Percentiles rank a stretch among this genome's conserved stretches.
phyloP scores from a whole-genome alignment of 2,329 filamentous ascomycete genomes.

The Monosporascus sp. region DNA sequence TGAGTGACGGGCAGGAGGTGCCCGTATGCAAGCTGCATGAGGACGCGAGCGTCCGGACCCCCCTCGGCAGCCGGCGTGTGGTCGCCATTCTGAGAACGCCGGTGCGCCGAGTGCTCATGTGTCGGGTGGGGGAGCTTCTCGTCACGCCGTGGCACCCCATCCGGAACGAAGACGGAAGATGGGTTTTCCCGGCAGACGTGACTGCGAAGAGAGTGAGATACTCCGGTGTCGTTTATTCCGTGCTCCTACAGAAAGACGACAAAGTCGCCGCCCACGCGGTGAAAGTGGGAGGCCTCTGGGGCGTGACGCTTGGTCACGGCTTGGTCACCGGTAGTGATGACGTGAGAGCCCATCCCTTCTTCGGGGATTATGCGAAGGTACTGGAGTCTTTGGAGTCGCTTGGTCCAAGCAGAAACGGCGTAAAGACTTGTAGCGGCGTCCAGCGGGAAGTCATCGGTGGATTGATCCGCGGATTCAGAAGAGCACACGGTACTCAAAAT shows the following conservation, averaged over 20 bases:
- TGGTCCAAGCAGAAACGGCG: no score
- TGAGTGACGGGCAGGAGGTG: constrained; percentile 35
- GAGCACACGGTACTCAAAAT: no score
- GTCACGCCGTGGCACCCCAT: constrained; percentile 60
- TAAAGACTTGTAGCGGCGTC: no score
- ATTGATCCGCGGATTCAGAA: no score
- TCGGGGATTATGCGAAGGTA: constrained; percentile 45
- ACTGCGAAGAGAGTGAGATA: constrained; percentile 32
- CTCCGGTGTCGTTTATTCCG: constrained; percentile 50
- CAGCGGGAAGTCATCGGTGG: no score
- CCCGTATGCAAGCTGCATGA: constrained; percentile 38
- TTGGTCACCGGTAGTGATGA: constrained; percentile 32
- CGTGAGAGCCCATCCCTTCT: constrained; percentile 47
- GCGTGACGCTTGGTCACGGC: constrained; percentile 56
- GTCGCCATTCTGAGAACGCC: constrained; percentile 45
- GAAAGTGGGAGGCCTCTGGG: constrained; percentile 41
- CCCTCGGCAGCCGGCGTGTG: constrained; percentile 42
- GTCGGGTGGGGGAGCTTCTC: constrained; percentile 39
- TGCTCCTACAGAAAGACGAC: constrained; percentile 45
- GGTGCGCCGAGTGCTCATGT: constrained; percentile 36
- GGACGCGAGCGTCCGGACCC: constrained; percentile 47
- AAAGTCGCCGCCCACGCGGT: constrained; percentile 46
- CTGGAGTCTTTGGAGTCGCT: constrained; percentile 13
- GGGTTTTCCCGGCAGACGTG: constrained; percentile 42
- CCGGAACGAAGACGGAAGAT: constrained; percentile 30